phyloP scores from a whole-genome alignment of 768 basidiomycete genomes.

The Paxillus ammoniavirescens region DNA sequence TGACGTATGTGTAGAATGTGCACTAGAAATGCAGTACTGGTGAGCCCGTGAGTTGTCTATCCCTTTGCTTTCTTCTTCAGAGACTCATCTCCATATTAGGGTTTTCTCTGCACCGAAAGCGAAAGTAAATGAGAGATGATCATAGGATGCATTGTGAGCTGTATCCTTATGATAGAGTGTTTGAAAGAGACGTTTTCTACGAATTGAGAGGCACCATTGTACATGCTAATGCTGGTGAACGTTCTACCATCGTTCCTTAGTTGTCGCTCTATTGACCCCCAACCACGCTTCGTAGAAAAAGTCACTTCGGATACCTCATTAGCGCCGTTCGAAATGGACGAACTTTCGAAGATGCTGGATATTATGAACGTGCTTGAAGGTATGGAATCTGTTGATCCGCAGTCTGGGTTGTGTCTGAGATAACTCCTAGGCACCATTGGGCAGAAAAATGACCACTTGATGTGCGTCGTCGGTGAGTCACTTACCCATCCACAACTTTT shows the following conservation, averaged over 20 bases:
- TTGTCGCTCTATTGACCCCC: background rate
- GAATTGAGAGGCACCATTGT: slow-evolving; percentile 8
- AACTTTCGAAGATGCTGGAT: slow-evolving; percentile 10
- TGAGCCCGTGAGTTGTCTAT: slow-evolving; percentile 2
- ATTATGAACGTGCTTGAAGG: slow-evolving; percentile 7
- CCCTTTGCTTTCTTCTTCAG: background rate
- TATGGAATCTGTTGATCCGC: background rate
- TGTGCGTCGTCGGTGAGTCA: slow-evolving; percentile 9
- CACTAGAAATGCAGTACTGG: slow-evolving; percentile 30
- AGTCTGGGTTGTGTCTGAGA: background rate
- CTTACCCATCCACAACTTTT: too few species aligned
- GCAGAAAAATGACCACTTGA: slow-evolving; percentile 5
- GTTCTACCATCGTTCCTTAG: background rate
- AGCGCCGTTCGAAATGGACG: slow-evolving; percentile 13
- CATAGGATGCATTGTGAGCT: slow-evolving; percentile 26
- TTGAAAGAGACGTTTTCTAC: slow-evolving; percentile 1
- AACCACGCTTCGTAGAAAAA: slow-evolving; percentile 11
- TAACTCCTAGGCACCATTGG: background rate
- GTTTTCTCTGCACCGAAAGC: background rate
- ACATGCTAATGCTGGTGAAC: slow-evolving; percentile 8
- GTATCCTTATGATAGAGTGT: slow-evolving; percentile 5
- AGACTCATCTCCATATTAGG: background rate
- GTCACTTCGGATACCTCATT: slow-evolving; percentile 16
- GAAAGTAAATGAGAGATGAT: background rate
- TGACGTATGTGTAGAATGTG: slow-evolving; percentile 11